Percentiles rank a stretch among this genome's conserved stretches.
These are phyloP conservation scores for Yarrowia yakushimensis DNA, from an alignment of 805 yeast genomes.

Conservation along the genomic window DNA sequence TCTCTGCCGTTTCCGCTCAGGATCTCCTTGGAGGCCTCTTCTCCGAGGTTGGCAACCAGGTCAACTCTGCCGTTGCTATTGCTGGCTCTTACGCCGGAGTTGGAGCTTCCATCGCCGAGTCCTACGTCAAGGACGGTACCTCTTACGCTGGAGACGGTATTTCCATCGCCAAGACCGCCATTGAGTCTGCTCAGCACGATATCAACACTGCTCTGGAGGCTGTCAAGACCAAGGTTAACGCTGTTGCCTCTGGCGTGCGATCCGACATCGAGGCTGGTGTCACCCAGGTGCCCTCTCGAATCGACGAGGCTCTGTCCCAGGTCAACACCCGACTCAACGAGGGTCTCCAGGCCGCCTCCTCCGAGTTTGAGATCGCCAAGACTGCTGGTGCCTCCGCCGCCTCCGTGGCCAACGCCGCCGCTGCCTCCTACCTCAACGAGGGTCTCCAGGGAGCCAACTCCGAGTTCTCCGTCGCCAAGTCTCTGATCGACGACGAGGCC, in stretches of 20 bases:
- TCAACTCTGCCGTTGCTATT: slow-evolving; percentile 13
- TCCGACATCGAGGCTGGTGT: slow-evolving; percentile 20
- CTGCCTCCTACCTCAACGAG: slow-evolving; percentile 17
- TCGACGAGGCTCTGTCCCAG: slow-evolving; percentile 16
- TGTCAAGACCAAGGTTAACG: slow-evolving; percentile 1
- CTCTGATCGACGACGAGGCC: slow-evolving; percentile 24
- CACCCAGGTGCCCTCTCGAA: slow-evolving; percentile 19
- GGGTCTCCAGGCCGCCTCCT: slow-evolving; percentile 10
- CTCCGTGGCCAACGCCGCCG: slow-evolving; percentile 7
- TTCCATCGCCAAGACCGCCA: slow-evolving; percentile 25
- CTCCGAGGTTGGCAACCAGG: slow-evolving; percentile 15
- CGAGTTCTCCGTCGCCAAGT: slow-evolving; percentile 15
- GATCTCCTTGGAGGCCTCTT: slow-evolving; percentile 17
- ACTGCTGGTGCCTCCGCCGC: slow-evolving; percentile 21
- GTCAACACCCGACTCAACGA: slow-evolving; percentile 10
- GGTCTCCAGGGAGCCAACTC: slow-evolving; percentile 13
- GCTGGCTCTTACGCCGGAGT: slow-evolving; percentile 16
- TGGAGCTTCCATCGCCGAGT: slow-evolving; percentile 21
- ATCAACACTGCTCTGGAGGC: slow-evolving; percentile 5
- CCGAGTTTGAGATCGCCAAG: slow-evolving; percentile 19
- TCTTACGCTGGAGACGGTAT: slow-evolving; percentile 22
- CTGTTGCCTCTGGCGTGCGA: slow-evolving; percentile 9
- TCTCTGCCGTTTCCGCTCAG: slow-evolving; percentile 4
- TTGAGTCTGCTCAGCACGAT: slow-evolving; percentile 21
- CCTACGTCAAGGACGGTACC: slow-evolving; percentile 24